Conservation (phyloP, 768 basidiomycete species). For the Daedaleopsis nitida region DNA sequence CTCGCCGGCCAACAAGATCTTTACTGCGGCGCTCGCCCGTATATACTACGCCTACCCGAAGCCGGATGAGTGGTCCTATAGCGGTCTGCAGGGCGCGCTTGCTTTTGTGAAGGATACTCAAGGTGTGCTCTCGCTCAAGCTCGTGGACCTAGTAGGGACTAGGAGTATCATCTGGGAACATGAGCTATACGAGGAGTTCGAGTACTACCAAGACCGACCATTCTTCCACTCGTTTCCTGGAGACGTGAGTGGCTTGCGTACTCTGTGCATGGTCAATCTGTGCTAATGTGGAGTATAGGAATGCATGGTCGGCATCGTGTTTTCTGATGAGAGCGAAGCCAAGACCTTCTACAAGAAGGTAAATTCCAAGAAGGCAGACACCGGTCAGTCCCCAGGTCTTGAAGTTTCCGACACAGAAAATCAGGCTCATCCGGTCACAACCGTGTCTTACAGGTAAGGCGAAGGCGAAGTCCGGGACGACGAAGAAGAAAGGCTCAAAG, state of each 20-base stretch:
- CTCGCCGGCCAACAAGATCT: conserved; percentile 66
- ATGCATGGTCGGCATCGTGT: conserved; percentile 91
- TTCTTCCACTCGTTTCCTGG: conserved; percentile 93
- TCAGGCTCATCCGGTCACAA: too few relatives aligned
- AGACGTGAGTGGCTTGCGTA: conserved; percentile 65
- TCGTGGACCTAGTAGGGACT: conserved; percentile 85
- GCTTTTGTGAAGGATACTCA: conserved; percentile 66
- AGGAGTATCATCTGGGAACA: conserved; percentile 93
- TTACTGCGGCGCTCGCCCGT: conserved; percentile 78
- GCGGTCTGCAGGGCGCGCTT: conserved; percentile 85
- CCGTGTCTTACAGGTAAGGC: conserved; percentile 33
- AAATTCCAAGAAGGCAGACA: conserved; percentile 54
- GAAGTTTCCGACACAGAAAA: too few relatives aligned
- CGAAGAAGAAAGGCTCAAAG: conserved; percentile 57
- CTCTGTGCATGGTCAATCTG: not conserved
- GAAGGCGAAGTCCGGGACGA: conserved; percentile 52
- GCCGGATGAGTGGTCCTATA: conserved; percentile 79
- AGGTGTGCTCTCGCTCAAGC: conserved; percentile 62
- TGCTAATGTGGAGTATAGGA: conserved; percentile 47
- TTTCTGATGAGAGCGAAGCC: conserved; percentile 85
- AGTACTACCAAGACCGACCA: conserved; percentile 80
- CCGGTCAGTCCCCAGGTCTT: not conserved
- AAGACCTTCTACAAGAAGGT: conserved; percentile 87
- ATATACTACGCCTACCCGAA: conserved; percentile 89
- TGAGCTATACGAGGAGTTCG: conserved; percentile 81